Conservation (phyloP, 768 basidiomycete species). For the Kwoniella sp. region DNA sequence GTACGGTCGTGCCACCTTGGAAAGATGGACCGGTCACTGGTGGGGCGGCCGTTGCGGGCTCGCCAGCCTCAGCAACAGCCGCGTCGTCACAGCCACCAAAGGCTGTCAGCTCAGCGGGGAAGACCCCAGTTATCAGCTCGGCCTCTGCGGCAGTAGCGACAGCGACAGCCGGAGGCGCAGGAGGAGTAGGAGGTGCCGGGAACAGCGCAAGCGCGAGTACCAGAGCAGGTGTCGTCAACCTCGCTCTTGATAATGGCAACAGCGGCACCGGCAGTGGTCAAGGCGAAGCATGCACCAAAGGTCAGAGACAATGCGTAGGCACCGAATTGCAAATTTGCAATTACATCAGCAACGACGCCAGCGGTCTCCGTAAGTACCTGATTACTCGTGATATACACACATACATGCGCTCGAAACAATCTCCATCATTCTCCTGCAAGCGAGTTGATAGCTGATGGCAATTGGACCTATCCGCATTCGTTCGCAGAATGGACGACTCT, state of each 20-base stretch:
- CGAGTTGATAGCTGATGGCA: too few species aligned
- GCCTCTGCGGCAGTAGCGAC: too few species aligned
- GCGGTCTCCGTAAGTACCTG: slow-evolving; percentile 3
- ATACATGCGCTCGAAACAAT: background rate
- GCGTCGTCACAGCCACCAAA: background rate
- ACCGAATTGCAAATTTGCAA: slow-evolving; percentile 3
- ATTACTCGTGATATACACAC: background rate
- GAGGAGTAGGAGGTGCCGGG: too few species aligned
- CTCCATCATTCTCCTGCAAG: too few species aligned
- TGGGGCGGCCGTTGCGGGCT: background rate
- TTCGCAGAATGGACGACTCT: background rate
- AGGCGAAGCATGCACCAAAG: background rate
- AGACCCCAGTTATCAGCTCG: too few species aligned
- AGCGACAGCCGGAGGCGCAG: too few species aligned
- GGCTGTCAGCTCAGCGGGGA: background rate
- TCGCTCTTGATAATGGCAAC: background rate
- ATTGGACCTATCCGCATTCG: background rate
- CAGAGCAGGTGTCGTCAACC: background rate
- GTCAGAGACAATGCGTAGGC: background rate
- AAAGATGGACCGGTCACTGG: background rate
- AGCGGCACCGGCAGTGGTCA: background rate
- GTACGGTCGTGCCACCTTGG: slow-evolving; percentile 9
- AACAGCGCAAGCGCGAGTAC: background rate
- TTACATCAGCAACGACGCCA: slow-evolving; percentile 4
- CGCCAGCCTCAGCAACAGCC: background rate